Percentiles rank a stretch among this genome's conserved stretches.
Conservation (phyloP, 192 early-diverging fungal species). For the Podila clonocystis region DNA sequence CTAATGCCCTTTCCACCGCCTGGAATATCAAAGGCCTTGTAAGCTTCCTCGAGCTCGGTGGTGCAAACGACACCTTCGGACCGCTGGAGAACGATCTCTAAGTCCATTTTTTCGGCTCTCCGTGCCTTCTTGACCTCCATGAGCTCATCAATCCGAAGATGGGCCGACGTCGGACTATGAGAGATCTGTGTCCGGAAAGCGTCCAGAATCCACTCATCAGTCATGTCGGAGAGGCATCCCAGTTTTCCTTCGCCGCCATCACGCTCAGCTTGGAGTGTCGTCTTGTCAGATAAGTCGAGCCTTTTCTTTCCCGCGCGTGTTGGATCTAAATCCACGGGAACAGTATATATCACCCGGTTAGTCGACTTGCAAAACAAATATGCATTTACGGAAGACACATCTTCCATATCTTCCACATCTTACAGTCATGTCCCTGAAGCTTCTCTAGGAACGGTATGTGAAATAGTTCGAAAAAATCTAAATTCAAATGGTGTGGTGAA, state of each 20-base stretch:
- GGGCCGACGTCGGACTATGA: slow-evolving; percentile 53
- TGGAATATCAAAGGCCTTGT: slow-evolving; percentile 53
- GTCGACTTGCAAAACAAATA: no score
- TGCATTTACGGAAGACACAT: no score
- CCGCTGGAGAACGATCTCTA: slow-evolving; percentile 59
- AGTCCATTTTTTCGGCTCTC: slow-evolving; percentile 47
- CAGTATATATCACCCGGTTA: no score
- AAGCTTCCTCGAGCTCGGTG: slow-evolving; percentile 55
- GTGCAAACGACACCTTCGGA: slow-evolving; percentile 62
- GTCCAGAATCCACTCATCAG: slow-evolving; percentile 60
- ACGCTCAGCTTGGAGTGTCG: slow-evolving; percentile 4
- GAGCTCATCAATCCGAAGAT: slow-evolving; percentile 58
- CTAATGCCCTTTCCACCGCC: slow-evolving; percentile 40
- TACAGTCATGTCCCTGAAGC: no score
- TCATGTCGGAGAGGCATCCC: slow-evolving; percentile 49
- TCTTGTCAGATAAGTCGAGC: slow-evolving; percentile 6
- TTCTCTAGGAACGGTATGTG: no score
- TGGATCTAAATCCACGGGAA: no score
- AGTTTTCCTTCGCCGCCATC: slow-evolving; percentile 9
- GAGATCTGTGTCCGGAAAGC: slow-evolving; percentile 55
- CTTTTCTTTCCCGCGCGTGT: background rate
- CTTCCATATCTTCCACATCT: no score
- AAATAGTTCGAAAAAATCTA: no score
- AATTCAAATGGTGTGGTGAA: no score
- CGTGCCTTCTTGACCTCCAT: slow-evolving; percentile 45